These are phyloP conservation scores for Cenchrus americanus DNA, from an alignment of 176 grass and related monocot genomes.

Conservation along the genomic window DNA sequence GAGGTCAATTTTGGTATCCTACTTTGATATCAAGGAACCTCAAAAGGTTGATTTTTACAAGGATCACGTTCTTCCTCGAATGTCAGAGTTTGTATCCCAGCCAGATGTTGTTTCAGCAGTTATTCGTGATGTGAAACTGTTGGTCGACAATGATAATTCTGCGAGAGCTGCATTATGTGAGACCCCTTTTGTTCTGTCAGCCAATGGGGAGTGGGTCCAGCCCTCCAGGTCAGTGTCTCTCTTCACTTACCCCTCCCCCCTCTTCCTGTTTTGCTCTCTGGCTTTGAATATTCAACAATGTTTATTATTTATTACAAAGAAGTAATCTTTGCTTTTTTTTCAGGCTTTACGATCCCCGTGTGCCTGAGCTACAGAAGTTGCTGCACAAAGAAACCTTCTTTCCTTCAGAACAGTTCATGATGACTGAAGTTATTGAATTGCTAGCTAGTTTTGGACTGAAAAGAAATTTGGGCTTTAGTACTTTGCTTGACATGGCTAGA, in stretches of 20 bases:
- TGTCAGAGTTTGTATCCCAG: slow-evolving; percentile 83
- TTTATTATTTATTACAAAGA: slow-evolving; percentile 45
- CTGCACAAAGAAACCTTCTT: slow-evolving; percentile 96
- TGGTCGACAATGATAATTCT: slow-evolving; percentile 66
- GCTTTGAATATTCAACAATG: neutral
- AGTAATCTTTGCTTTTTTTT: slow-evolving; percentile 37
- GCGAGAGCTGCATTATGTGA: slow-evolving; percentile 57
- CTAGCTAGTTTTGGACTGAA: slow-evolving; percentile 83
- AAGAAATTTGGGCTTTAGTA: slow-evolving; percentile 71
- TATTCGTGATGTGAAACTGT: slow-evolving; percentile 72
- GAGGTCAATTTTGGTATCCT: slow-evolving; percentile 76
- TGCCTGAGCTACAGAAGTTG: slow-evolving; percentile 73
- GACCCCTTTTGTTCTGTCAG: slow-evolving; percentile 71
- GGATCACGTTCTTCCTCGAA: slow-evolving; percentile 81
- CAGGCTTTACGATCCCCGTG: slow-evolving; percentile 98
- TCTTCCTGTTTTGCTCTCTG: neutral
- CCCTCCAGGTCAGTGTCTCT: slow-evolving; percentile 66
- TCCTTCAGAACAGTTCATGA: slow-evolving; percentile 76
- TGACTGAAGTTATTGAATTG: slow-evolving; percentile 74
- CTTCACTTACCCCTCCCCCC: neutral
- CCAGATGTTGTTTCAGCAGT: slow-evolving; percentile 81
- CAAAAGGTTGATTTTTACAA: slow-evolving; percentile 91
- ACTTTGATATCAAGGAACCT: slow-evolving; percentile 78
- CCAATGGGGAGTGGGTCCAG: slow-evolving; percentile 76
- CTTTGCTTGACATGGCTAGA: slow-evolving; percentile 87